phyloP scores from a whole-genome alignment of 148 eudicot species.

The Silene uniflora region DNA sequence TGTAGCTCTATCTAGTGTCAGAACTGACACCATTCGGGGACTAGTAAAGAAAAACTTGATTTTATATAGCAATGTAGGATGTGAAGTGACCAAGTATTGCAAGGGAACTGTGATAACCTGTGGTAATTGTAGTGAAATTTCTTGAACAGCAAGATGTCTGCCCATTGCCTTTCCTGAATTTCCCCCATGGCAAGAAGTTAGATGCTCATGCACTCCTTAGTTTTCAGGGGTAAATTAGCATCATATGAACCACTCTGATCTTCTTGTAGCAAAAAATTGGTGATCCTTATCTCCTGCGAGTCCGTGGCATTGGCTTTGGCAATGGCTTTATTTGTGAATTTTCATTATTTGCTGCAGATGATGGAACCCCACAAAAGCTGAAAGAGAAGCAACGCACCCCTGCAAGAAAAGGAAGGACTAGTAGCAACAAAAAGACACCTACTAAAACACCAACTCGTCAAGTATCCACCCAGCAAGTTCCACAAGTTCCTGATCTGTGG shows the following conservation, averaged over 20 bases:
- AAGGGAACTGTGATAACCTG: not conserved
- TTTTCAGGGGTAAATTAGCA: not conserved
- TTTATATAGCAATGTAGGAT: constrained; percentile 9
- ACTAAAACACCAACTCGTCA: constrained; percentile 30
- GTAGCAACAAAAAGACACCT: constrained; percentile 33
- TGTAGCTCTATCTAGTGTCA: not conserved
- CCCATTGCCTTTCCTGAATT: not conserved
- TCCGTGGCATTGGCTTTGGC: not conserved
- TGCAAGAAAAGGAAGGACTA: constrained; percentile 36
- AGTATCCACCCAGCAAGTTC: constrained; percentile 27
- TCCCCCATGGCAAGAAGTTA: not conserved
- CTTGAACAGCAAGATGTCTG: not conserved
- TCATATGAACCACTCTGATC: not conserved
- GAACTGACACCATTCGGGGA: not conserved
- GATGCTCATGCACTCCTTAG: not conserved
- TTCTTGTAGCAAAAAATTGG: not conserved
- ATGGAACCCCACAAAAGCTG: constrained; percentile 44
- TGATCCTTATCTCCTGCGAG: not conserved
- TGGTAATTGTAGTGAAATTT: not conserved
- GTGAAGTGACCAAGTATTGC: not conserved
- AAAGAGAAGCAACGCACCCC: constrained; percentile 49
- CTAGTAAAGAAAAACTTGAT: not conserved
- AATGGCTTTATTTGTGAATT: not conserved
- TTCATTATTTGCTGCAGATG: constrained; percentile 30
- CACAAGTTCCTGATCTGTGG: constrained; percentile 63